A percentile compares a stretch with the other conserved stretches of the same genome.
These are phyloP conservation scores for Dioszegia crocea DNA, from an alignment of 768 basidiomycete species.

Conservation along the genomic window DNA sequence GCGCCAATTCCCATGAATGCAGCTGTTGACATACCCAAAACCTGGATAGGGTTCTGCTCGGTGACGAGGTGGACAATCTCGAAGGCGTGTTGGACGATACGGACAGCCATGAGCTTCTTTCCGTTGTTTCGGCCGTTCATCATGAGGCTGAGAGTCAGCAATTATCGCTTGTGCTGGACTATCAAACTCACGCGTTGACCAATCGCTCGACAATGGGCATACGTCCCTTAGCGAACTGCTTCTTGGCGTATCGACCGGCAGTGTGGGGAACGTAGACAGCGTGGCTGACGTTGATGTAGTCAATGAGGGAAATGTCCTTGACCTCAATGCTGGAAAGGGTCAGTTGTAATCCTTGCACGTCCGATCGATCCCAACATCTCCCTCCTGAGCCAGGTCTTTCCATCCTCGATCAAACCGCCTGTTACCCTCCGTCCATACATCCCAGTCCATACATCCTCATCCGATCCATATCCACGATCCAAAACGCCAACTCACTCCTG, in stretches of 20 bases:
- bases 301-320: slow-evolving; percentile 97
- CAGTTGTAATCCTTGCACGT: neutral
- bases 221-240: slow-evolving; percentile 99
- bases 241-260: slow-evolving; percentile 97
- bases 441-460: no score
- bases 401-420: neutral
- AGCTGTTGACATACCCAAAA: slow-evolving; percentile 50
- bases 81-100: slow-evolving; percentile 98
- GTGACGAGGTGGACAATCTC: slow-evolving; percentile 99
- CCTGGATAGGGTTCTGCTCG: slow-evolving; percentile 99
- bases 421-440: neutral
- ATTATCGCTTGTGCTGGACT: neutral
- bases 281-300: slow-evolving; percentile 99
- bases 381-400: neutral
- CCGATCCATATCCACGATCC: no score
- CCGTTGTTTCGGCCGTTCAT: slow-evolving; percentile 99
- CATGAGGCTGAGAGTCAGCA: slow-evolving; percentile 67
- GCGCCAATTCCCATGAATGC: neutral
- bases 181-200: slow-evolving; percentile 74
- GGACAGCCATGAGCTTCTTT: slow-evolving; percentile 97
- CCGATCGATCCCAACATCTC: neutral
- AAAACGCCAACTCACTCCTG: slow-evolving; percentile 69
- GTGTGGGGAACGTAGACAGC: slow-evolving; percentile 98
- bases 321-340: slow-evolving; percentile 73
- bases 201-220: slow-evolving; percentile 99